These are phyloP conservation scores for Kluyveromyces dobzhanskii DNA, from an alignment of 805 yeast species.

Conservation along the genomic window DNA sequence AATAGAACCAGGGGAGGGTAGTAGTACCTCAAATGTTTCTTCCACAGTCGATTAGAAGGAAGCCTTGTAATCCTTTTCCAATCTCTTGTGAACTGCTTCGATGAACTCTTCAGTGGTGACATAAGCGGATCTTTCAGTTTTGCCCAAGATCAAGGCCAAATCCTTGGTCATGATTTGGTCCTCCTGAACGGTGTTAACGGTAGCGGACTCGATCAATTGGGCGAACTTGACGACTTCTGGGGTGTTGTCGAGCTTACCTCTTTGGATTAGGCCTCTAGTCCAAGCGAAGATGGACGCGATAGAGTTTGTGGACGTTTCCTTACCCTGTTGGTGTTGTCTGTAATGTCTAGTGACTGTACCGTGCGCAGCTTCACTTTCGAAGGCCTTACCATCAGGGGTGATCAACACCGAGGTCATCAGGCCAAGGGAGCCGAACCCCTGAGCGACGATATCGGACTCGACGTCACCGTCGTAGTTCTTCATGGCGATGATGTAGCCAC, in stretches of 20 bases:
- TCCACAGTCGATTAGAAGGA: slow-evolving; percentile 1
- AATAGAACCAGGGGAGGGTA: too few relatives aligned
- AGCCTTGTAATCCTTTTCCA: slow-evolving; percentile 27
- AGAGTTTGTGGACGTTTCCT: slow-evolving; percentile 94
- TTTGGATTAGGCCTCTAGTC: slow-evolving; percentile 88
- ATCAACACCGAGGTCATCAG: slow-evolving; percentile 95
- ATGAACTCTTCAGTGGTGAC: slow-evolving; percentile 91
- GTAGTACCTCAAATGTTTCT: too few relatives aligned
- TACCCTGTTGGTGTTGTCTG: slow-evolving; percentile 93
- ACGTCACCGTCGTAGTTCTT: slow-evolving; percentile 98
- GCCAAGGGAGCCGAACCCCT: slow-evolving; percentile 95
- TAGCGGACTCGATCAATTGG: slow-evolving; percentile 69
- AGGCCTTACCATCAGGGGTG: slow-evolving; percentile 94
- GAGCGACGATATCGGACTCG: slow-evolving; percentile 93
- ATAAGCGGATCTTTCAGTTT: slow-evolving; percentile 70
- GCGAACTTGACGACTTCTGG: slow-evolving; percentile 82
- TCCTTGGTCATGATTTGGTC: slow-evolving; percentile 96
- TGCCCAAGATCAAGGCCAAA: slow-evolving; percentile 82
- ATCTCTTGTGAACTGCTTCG: slow-evolving; percentile 67
- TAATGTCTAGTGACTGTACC: slow-evolving; percentile 97
- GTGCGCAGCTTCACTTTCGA: slow-evolving; percentile 97
- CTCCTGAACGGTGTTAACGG: slow-evolving; percentile 71
- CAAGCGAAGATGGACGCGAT: slow-evolving; percentile 97
- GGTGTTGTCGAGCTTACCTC: slow-evolving; percentile 82
- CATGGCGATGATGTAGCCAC: slow-evolving; percentile 93